These are phyloP conservation scores for Thraustochytrium striatum DNA, from an alignment of 352 stramenopile genomes.

Conservation along the genomic window DNA sequence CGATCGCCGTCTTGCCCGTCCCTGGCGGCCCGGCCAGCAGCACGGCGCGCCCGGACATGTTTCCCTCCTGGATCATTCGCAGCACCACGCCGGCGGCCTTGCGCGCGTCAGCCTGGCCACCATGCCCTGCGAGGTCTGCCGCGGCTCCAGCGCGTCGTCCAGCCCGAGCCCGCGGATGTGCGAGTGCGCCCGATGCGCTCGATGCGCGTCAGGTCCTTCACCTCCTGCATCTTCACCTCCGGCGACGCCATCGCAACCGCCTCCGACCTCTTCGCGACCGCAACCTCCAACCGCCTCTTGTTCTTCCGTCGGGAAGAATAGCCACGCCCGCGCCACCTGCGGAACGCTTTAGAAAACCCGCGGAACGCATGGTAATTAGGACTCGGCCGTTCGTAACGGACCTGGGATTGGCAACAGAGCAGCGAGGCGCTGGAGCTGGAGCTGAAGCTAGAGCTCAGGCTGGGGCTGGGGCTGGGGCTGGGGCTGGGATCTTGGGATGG, in stretches of 20 bases:
- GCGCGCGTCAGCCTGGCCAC: slow-evolving; percentile 86
- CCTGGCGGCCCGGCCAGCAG: slow-evolving; percentile 91
- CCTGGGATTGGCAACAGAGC: too few relatives aligned
- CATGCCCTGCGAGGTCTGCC: slow-evolving; percentile 88
- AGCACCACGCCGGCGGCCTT: slow-evolving; percentile 88
- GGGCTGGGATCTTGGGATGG: too few relatives aligned
- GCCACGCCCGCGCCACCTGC: neutral
- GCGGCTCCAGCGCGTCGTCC: slow-evolving; percentile 91
- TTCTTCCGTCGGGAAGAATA: neutral
- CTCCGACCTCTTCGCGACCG: neutral
- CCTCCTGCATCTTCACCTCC: slow-evolving; percentile 62
- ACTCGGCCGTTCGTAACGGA: too few relatives aligned
- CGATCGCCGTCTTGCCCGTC: slow-evolving; percentile 89
- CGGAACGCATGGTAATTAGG: too few relatives aligned
- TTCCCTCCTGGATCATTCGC: slow-evolving; percentile 97
- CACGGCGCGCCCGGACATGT: slow-evolving; percentile 93
- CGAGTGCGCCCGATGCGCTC: slow-evolving; percentile 96
- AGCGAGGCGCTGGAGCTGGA: too few relatives aligned
- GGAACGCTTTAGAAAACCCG: neutral
- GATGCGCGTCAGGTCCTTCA: slow-evolving; percentile 94
- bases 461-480: too few relatives aligned
- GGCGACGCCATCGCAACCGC: neutral
- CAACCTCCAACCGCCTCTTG: neutral
- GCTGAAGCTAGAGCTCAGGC: too few relatives aligned
- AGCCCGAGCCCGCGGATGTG: slow-evolving; percentile 97